phyloP scores from a whole-genome alignment of 176 grass and related monocot species.

The Alopecurus myosuroides region DNA sequence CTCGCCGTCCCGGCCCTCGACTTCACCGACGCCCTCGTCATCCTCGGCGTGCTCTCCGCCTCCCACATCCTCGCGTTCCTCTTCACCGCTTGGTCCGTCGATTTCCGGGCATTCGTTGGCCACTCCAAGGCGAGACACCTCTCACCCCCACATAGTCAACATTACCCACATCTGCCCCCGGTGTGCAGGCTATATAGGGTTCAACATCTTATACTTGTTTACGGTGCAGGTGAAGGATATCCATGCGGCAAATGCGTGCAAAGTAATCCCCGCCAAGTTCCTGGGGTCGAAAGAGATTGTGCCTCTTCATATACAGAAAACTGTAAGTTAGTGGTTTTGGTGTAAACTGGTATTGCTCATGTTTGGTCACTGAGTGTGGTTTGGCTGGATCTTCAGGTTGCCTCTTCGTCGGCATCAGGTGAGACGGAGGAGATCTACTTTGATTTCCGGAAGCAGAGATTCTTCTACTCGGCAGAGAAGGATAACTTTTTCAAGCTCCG shows the following conservation, averaged over 20 bases:
- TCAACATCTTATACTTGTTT: slow-evolving; percentile 24
- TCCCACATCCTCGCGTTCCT: slow-evolving; percentile 78
- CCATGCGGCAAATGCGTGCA: slow-evolving; percentile 62
- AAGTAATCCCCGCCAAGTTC: slow-evolving; percentile 87
- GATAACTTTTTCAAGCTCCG: slow-evolving; percentile 83
- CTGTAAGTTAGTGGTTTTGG: slow-evolving; percentile 48
- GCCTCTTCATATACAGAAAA: slow-evolving; percentile 53
- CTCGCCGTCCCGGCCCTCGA: slow-evolving; percentile 76
- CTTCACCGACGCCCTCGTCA: slow-evolving; percentile 73
- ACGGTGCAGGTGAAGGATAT: slow-evolving; percentile 67
- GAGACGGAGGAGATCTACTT: slow-evolving; percentile 85
- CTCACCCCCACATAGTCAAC: slow-evolving; percentile 1
- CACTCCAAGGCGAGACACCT: slow-evolving; percentile 64
- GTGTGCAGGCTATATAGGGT: slow-evolving; percentile 3
- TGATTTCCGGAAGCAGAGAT: slow-evolving; percentile 98
- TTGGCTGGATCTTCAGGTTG: slow-evolving; percentile 42
- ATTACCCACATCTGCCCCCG: neutral
- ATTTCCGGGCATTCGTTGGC: slow-evolving; percentile 80
- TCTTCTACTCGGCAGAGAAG: slow-evolving; percentile 61
- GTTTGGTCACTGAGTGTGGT: neutral
- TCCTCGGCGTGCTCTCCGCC: slow-evolving; percentile 54
- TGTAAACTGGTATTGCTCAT: neutral
- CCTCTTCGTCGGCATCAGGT: slow-evolving; percentile 52
- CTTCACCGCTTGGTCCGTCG: slow-evolving; percentile 94
- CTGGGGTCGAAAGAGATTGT: slow-evolving; percentile 95